Evolutionary conservation across 768 basidiomycete genomes (phyloP).

Genomic region (Fomitopsis serialis): DNA sequence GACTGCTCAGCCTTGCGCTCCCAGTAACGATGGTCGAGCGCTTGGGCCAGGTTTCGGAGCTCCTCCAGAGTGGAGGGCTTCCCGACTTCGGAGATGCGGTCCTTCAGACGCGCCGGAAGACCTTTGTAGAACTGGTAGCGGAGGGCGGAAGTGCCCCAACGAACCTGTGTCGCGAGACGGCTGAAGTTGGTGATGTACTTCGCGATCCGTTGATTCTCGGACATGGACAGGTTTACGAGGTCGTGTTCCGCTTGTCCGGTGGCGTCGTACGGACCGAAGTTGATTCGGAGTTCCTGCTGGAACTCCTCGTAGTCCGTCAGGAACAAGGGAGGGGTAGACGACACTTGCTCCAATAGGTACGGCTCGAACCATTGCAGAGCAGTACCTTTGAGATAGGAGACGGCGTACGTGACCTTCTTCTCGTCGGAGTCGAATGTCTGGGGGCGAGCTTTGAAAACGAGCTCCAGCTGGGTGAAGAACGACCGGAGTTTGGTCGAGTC

Average conservation of each 20-base stretch:
- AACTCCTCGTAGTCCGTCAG: constrained; percentile 1
- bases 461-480: constrained; percentile 4
- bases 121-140: constrained; percentile 11
- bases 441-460: constrained; percentile 6
- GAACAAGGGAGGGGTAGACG: background rate
- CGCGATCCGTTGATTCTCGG: constrained; percentile 7
- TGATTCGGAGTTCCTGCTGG: constrained; percentile 4
- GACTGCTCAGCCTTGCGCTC: constrained; percentile 4
- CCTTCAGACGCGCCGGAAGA: constrained; percentile 10
- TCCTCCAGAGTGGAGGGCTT: background rate
- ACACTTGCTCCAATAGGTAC: constrained; percentile 1
- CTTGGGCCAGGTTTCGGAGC: background rate
- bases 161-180: background rate
- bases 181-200: constrained; percentile 12
- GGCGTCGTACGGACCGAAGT: constrained; percentile 1
- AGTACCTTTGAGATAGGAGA: constrained; percentile 7
- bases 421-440: constrained; percentile 1
- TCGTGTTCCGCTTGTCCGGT: constrained; percentile 4
- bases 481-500: constrained; percentile 7
- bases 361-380: constrained; percentile 5
- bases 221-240: constrained; percentile 2
- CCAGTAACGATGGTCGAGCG: constrained; percentile 11
- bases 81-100: constrained; percentile 3
- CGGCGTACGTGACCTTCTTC: constrained; percentile 5
- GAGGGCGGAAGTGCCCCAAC: constrained; percentile 8